These are phyloP conservation scores for Vaccinium myrtillus DNA, from an alignment of 148 eudicot genomes.

Conservation along the genomic window DNA sequence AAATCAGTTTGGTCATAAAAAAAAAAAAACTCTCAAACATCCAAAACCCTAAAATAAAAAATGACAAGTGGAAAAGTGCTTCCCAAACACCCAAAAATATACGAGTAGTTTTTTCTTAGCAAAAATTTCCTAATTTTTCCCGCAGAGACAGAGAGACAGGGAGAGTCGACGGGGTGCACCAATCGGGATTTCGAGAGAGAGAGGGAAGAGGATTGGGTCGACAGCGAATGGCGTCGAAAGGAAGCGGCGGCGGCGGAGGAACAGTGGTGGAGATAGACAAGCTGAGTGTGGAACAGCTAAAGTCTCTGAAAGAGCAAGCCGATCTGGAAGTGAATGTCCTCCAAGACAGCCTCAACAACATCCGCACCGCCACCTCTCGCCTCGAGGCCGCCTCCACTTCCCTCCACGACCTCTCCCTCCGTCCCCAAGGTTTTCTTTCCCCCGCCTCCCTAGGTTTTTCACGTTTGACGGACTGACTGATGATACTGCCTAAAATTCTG, in stretches of 20 bases:
- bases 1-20: no score
- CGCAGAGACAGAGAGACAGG: no score
- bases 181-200: not conserved
- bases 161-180: no score
- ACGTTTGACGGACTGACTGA: not conserved
- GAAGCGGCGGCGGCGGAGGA: conserved; percentile 19
- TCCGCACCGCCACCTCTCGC: conserved; percentile 85
- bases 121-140: no score
- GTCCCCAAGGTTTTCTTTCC: conserved; percentile 54
- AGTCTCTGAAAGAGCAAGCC: conserved; percentile 72
- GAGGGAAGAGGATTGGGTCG: not conserved
- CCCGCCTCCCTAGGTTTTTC: not conserved
- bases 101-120: no score
- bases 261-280: conserved; percentile 60
- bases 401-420: conserved; percentile 79
- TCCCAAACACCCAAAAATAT: no score
- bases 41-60: no score
- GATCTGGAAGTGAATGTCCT: conserved; percentile 78
- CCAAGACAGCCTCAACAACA: conserved; percentile 88
- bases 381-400: conserved; percentile 81
- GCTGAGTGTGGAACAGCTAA: conserved; percentile 76
- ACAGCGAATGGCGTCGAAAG: conserved; percentile 23
- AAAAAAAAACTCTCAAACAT: no score
- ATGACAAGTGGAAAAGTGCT: no score
- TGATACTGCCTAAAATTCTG: not conserved